A percentile compares a stretch with the other conserved stretches of the same genome.
Conservation (phyloP, 345 rosid genomes). For the Brassica juncea region DNA sequence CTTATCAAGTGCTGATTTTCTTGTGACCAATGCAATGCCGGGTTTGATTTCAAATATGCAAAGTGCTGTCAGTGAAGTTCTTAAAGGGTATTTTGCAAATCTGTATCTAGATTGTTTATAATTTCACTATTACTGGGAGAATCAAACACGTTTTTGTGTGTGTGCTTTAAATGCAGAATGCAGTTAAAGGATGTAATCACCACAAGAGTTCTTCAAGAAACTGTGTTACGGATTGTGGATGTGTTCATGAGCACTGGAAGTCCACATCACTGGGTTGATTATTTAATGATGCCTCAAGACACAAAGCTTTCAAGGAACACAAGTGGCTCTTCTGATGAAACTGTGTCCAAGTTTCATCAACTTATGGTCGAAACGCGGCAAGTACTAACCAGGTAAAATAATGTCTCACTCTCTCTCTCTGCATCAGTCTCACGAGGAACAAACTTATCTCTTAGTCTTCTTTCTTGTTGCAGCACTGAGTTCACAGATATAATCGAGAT, state of each 20-base stretch:
- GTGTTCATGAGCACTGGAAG: conserved; percentile 73
- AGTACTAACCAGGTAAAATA: conserved; percentile 70
- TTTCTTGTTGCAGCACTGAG: conserved; percentile 64
- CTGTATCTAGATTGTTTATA: background rate
- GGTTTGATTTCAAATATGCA: conserved; percentile 61
- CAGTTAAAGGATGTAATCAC: conserved; percentile 69
- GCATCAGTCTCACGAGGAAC: background rate
- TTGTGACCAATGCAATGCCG: conserved; percentile 62
- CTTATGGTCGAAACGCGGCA: conserved; percentile 58
- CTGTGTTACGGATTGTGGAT: conserved; percentile 67
- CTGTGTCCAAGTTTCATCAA: conserved; percentile 60
- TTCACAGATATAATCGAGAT: conserved; percentile 57
- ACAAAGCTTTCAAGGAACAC: conserved; percentile 21
- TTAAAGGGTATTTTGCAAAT: conserved; percentile 58
- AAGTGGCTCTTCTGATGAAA: conserved; percentile 32
- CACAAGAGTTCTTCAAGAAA: conserved; percentile 54
- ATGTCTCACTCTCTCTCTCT: background rate
- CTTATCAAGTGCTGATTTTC: conserved; percentile 77
- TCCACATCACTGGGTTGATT: conserved; percentile 79
- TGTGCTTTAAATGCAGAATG: conserved; percentile 50
- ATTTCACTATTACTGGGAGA: background rate
- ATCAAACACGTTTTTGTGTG: background rate
- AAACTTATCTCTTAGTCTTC: background rate
- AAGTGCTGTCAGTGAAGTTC: conserved; percentile 64
- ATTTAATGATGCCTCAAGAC: conserved; percentile 76